Conservation (phyloP, 495 filamentous ascomycete genomes). For the Aspergillus hancockii region DNA sequence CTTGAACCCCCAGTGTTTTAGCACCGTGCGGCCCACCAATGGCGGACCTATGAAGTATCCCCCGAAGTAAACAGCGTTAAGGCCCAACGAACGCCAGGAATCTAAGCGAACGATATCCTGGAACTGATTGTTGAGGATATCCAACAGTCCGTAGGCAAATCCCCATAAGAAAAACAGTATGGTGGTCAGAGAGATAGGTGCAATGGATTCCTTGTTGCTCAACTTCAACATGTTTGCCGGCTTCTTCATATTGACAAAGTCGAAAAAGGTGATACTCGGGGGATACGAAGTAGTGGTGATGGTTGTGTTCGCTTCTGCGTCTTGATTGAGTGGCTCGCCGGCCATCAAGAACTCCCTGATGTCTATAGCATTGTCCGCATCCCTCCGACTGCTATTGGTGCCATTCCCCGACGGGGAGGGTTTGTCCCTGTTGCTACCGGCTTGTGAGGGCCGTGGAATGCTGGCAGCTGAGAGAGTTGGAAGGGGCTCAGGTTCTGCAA, state of each 20-base stretch:
- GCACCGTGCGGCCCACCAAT: conserved; percentile 55
- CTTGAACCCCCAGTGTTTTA: conserved; percentile 68
- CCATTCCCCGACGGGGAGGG: conserved; percentile 15
- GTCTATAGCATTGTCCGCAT: conserved; percentile 23
- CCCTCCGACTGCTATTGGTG: conserved; percentile 14
- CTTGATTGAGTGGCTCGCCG: conserved; percentile 23
- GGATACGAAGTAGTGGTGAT: conserved; percentile 34
- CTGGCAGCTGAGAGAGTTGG: neutral
- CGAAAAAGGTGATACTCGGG: conserved; percentile 59
- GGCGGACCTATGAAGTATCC: conserved; percentile 63
- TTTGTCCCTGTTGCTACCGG: conserved; percentile 17
- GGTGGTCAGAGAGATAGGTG: conserved; percentile 62
- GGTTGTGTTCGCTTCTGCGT: conserved; percentile 35
- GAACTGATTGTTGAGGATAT: conserved; percentile 68
- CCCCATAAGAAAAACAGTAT: conserved; percentile 87
- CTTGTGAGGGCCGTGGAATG: neutral
- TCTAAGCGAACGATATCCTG: conserved; percentile 49
- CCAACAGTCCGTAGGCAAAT: conserved; percentile 80
- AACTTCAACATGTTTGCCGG: conserved; percentile 76
- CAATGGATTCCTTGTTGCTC: conserved; percentile 57
- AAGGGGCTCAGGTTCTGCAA: conserved; percentile 1
- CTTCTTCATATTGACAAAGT: conserved; percentile 79
- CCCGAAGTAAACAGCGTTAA: conserved; percentile 66
- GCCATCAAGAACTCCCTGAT: conserved; percentile 40
- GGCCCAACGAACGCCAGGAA: conserved; percentile 51